Evolutionary conservation across 1,139 yeast genomes (phyloP).

Genomic region (Geotrichum australiense): DNA sequence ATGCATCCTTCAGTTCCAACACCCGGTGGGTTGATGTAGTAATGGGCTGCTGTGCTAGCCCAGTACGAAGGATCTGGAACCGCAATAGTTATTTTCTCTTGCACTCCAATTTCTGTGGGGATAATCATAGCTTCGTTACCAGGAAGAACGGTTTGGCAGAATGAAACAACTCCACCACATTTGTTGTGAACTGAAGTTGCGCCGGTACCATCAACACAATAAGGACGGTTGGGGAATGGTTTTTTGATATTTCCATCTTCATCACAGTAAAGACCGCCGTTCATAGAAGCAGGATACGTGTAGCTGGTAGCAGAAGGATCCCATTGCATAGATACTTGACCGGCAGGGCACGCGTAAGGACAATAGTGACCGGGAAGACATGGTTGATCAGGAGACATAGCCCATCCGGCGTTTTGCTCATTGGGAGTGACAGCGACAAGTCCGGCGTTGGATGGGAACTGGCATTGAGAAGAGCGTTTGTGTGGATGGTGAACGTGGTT

Average conservation of each 20-base stretch:
- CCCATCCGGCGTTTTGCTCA: slow-evolving; percentile 75
- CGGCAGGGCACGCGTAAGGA: slow-evolving; percentile 85
- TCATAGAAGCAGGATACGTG: slow-evolving; percentile 72
- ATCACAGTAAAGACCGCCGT: slow-evolving; percentile 79
- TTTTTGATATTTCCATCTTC: slow-evolving; percentile 58
- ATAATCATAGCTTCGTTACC: slow-evolving; percentile 93
- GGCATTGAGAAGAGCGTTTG: slow-evolving; percentile 41
- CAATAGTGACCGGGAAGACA: slow-evolving; percentile 74
- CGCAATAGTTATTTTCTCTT: slow-evolving; percentile 49
- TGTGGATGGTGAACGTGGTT: slow-evolving; percentile 1
- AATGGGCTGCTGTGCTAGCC: slow-evolving; percentile 72
- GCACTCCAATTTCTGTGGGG: slow-evolving; percentile 59
- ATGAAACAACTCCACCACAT: slow-evolving; percentile 49
- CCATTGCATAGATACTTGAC: slow-evolving; percentile 65
- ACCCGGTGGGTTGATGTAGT: slow-evolving; percentile 82
- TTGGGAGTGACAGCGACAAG: slow-evolving; percentile 58
- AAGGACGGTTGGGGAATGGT: slow-evolving; percentile 51
- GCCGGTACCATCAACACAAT: slow-evolving; percentile 69
- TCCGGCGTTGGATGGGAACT: slow-evolving; percentile 59
- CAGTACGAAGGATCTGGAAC: slow-evolving; percentile 70
- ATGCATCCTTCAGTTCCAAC: slow-evolving; percentile 73
- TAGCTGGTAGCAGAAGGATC: slow-evolving; percentile 72
- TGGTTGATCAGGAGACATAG: slow-evolving; percentile 67
- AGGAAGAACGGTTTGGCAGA: slow-evolving; percentile 89
- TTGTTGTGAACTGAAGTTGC: slow-evolving; percentile 56